These are phyloP conservation scores for Sporothrix sp. DNA, from an alignment of 2,329 filamentous ascomycete species.

Conservation along the genomic window DNA sequence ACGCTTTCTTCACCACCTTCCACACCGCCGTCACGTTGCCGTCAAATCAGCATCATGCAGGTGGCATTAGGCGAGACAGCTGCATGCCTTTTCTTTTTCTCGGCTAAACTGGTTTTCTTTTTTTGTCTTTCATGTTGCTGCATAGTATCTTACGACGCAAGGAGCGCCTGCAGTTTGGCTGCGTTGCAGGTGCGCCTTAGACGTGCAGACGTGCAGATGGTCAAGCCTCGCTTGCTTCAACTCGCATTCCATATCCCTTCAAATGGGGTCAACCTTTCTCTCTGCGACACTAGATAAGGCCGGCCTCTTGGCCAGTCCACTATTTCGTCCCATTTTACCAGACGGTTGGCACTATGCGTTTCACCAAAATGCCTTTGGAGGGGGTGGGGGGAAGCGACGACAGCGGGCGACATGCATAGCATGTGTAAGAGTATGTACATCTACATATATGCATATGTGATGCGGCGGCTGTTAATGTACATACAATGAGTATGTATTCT, in stretches of 20 bases:
- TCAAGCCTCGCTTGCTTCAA: not conserved
- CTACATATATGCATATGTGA: not conserved
- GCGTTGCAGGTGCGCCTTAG: too few relatives aligned
- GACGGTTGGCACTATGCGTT: constrained; percentile 11
- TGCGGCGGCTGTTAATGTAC: not conserved
- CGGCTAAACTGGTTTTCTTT: not conserved
- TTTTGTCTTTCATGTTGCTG: too few relatives aligned
- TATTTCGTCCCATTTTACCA: constrained; percentile 5
- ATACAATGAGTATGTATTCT: not conserved
- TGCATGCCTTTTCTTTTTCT: not conserved
- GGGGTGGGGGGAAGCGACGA: not conserved
- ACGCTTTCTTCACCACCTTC: not conserved
- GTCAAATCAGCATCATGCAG: not conserved
- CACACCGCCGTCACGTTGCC: not conserved
- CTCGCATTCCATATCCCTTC: not conserved
- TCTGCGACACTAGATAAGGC: not conserved
- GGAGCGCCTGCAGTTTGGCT: too few relatives aligned
- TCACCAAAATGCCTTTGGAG: constrained; percentile 4
- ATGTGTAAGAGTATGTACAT: not conserved
- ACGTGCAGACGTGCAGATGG: not conserved
- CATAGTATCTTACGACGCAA: too few relatives aligned
- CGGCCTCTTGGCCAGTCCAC: not conserved
- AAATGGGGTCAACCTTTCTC: not conserved
- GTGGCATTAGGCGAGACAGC: not conserved
- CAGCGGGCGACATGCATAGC: not conserved